Percentiles rank a stretch among this genome's conserved stretches.
Conservation (phyloP, 441 rosid species). For the Capsella rubella region DNA sequence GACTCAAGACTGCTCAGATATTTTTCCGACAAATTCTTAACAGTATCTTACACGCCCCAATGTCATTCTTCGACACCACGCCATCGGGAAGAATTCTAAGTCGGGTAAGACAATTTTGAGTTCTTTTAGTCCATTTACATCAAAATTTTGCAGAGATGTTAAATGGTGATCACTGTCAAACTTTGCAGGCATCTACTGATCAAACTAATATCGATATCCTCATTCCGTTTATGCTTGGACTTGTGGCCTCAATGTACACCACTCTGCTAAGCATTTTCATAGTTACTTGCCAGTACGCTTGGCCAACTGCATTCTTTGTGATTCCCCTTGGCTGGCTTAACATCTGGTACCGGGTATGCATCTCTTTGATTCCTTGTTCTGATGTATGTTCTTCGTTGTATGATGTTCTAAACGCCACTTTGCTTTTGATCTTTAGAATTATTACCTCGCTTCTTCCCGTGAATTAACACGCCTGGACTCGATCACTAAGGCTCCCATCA, state of each 20-base stretch:
- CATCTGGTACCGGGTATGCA: conserved; percentile 82
- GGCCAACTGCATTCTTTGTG: conserved; percentile 83
- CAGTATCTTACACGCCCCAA: conserved; percentile 88
- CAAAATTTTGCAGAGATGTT: neutral
- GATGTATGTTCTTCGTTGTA: neutral
- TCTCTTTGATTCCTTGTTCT: neutral
- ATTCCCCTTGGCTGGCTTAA: conserved; percentile 86
- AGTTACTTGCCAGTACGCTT: conserved; percentile 85
- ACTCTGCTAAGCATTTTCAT: conserved; percentile 79
- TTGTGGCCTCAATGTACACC: conserved; percentile 66
- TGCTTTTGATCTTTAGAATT: conserved; percentile 51
- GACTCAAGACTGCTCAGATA: conserved; percentile 78
- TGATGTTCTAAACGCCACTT: neutral
- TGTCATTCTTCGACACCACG: conserved; percentile 91
- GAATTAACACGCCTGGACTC: conserved; percentile 86
- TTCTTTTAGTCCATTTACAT: neutral
- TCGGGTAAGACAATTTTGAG: conserved; percentile 54
- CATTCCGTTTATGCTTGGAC: conserved; percentile 65
- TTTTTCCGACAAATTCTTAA: conserved; percentile 70
- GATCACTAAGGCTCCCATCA: conserved; percentile 84
- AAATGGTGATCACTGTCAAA: neutral
- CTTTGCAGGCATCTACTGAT: conserved; percentile 80
- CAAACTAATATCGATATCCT: conserved; percentile 80
- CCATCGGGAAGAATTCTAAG: conserved; percentile 92
- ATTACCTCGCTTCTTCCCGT: conserved; percentile 80